Conservation (phyloP, 192 early-diverging fungal species). For the Dimargaris cristalligena region DNA sequence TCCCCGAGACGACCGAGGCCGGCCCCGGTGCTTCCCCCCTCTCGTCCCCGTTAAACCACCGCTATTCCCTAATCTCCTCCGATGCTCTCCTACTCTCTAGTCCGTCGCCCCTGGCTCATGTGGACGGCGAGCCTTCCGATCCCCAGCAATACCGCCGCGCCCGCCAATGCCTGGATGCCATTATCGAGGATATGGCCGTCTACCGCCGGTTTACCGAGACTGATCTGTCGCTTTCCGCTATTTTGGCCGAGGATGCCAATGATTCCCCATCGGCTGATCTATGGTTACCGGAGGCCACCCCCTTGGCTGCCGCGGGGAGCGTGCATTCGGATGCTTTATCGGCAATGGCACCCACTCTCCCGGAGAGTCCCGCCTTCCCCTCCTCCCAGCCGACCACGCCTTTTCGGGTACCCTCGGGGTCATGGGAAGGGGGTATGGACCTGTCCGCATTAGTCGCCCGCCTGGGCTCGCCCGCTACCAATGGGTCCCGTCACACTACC, state of each 20-base stretch:
- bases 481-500: neutral
- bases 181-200: neutral
- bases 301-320: too few relatives aligned
- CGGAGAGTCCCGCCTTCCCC: neutral
- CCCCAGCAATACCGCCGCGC: neutral
- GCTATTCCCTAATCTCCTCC: neutral
- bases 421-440: too few relatives aligned
- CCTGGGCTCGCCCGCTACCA: neutral
- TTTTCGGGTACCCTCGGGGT: neutral
- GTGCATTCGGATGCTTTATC: neutral
- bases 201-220: neutral
- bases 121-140: too few relatives aligned
- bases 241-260: neutral
- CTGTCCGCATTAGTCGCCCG: neutral
- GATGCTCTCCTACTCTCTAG: neutral
- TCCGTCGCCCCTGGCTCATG: neutral
- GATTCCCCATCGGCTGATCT: neutral
- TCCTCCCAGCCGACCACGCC: neutral
- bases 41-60: too few relatives aligned
- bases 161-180: neutral
- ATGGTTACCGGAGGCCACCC: neutral
- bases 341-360: neutral
- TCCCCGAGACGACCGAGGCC: too few relatives aligned
- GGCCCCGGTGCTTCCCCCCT: too few relatives aligned
- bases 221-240: neutral